Conservation (phyloP, 257 asterid genomes). For the Pogostemon cablin region DNA sequence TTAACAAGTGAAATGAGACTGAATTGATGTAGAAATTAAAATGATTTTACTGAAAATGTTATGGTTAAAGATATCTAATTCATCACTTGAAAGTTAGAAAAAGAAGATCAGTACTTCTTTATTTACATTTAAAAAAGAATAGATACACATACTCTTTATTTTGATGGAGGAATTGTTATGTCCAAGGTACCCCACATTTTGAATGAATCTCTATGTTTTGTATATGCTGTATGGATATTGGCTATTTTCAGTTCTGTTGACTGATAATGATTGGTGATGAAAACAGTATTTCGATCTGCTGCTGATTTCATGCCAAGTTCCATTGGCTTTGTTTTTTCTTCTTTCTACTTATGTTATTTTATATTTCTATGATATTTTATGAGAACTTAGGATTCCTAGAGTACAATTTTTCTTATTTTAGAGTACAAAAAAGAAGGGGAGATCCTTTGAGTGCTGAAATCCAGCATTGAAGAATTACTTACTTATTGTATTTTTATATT, state of each 20-base stretch:
- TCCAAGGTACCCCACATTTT: constrained; percentile 59
- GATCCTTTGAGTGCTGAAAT: constrained; percentile 12
- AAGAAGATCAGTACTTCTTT: too few species aligned
- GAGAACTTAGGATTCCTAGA: not conserved
- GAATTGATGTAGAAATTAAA: not conserved
- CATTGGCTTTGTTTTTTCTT: not conserved
- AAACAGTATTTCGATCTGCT: not conserved
- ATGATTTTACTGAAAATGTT: not conserved
- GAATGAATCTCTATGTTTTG: not conserved
- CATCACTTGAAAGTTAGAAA: not conserved
- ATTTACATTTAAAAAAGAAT: not conserved
- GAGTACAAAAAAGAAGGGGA: not conserved
- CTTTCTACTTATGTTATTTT: not conserved
- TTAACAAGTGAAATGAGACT: not conserved
- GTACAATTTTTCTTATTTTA: not conserved
- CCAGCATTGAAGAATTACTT: not conserved
- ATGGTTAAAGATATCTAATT: not conserved
- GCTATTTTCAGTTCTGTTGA: not conserved
- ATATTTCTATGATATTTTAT: not conserved
- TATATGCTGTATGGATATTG: not conserved
- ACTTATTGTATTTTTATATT: not conserved
- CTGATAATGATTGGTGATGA: not conserved
- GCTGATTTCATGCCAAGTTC: constrained; percentile 15
- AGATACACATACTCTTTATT: not conserved
- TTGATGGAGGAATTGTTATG: constrained; percentile 72